These are phyloP conservation scores for Oenanthe sinensis DNA, from an alignment of 129 eudicot species.

Conservation along the genomic window DNA sequence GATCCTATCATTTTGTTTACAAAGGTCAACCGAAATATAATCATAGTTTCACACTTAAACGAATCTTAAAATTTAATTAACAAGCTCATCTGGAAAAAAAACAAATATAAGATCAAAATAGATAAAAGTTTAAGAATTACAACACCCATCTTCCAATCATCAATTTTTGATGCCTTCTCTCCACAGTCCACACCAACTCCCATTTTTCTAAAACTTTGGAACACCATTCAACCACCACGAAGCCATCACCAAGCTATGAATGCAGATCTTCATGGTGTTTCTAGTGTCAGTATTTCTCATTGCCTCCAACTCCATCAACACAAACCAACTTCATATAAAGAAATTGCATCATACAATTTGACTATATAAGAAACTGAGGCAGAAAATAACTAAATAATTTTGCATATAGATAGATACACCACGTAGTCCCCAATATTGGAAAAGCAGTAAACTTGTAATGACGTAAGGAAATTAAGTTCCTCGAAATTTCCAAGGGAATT, in stretches of 20 bases:
- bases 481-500: not conserved
- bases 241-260: not conserved
- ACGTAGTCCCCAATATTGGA: not conserved
- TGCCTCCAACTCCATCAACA: not conserved
- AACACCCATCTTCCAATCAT: not conserved
- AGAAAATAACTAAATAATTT: not conserved
- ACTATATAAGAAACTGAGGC: not conserved
- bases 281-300: not conserved
- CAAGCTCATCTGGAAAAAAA: not conserved
- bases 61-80: too few relatives aligned
- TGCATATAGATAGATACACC: slow-evolving; percentile 5
- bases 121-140: not conserved
- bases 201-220: not conserved
- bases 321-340: not conserved
- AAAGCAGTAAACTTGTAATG: not conserved
- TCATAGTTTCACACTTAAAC: not conserved
- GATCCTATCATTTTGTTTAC: not conserved
- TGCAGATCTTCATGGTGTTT: not conserved
- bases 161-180: not conserved
- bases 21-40: not conserved
- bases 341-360: not conserved
- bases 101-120: not conserved
- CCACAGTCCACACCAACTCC: not conserved
- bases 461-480: not conserved
- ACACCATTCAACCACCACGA: not conserved